phyloP scores from a whole-genome alignment of 2,329 filamentous ascomycete genomes.

The Delphinella strobiligena region DNA sequence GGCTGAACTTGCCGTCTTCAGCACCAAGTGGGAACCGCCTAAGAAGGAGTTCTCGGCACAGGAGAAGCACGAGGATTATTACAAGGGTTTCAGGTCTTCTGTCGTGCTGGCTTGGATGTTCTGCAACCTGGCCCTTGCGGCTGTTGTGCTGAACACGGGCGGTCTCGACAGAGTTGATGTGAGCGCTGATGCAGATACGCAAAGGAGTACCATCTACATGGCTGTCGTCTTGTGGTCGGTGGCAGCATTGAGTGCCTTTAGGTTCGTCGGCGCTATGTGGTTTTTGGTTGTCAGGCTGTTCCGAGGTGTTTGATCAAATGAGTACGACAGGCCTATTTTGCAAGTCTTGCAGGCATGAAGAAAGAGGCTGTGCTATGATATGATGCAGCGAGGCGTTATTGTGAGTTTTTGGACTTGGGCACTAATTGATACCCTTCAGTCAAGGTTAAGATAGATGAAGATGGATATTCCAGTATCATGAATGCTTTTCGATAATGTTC shows the following conservation, averaged over 20 bases:
- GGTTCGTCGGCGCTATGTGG: conserved; percentile 80
- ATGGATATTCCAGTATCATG: no score
- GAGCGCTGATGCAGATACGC: conserved; percentile 18
- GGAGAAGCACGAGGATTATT: conserved; percentile 95
- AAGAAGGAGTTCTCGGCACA: conserved; percentile 47
- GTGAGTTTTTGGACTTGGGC: neutral
- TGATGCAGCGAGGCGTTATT: conserved; percentile 7
- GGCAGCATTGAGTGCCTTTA: conserved; percentile 69
- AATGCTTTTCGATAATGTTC: no score
- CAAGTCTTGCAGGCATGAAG: neutral
- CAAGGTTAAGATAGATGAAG: no score
- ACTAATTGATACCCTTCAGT: no score
- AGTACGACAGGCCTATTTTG: no score
- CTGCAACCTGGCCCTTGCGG: conserved; percentile 78
- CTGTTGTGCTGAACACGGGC: conserved; percentile 74
- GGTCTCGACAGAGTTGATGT: conserved; percentile 51
- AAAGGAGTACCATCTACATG: conserved; percentile 71
- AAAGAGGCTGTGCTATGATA: neutral
- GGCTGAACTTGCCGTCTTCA: conserved; percentile 63
- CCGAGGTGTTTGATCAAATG: conserved; percentile 39
- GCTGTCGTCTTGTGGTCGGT: conserved; percentile 81
- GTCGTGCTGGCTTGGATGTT: conserved; percentile 96
- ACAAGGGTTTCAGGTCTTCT: conserved; percentile 84
- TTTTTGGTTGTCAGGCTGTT: conserved; percentile 86
- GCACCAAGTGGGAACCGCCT: conserved; percentile 60